Conservation (phyloP, 257 asterid genomes). For the Scutellaria galericulata region DNA sequence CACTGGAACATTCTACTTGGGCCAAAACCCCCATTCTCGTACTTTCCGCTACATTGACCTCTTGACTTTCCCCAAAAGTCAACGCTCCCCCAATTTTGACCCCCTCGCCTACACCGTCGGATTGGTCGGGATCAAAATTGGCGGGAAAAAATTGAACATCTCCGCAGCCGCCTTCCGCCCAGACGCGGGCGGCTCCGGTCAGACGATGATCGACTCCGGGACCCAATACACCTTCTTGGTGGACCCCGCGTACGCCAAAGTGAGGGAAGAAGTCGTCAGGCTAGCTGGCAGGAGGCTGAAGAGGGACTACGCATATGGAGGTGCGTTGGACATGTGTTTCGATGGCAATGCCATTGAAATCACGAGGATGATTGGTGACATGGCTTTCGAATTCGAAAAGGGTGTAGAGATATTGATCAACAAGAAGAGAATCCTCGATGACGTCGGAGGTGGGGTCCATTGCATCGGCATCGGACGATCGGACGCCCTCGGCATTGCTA, state of each 20-base stretch:
- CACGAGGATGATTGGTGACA: conserved; percentile 56
- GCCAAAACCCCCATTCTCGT: conserved; percentile 64
- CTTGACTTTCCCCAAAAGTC: conserved; percentile 56
- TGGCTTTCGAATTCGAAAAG: conserved; percentile 62
- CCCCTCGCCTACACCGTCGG: conserved; percentile 75
- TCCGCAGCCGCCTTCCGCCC: conserved; percentile 58
- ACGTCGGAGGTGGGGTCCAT: conserved; percentile 63
- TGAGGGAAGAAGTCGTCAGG: conserved; percentile 61
- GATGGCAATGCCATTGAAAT: conserved; percentile 51
- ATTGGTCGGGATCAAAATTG: conserved; percentile 54
- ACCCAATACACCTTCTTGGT: conserved; percentile 81
- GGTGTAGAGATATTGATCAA: conserved; percentile 56
- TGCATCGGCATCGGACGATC: conserved; percentile 79
- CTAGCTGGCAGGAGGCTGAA: conserved; percentile 60
- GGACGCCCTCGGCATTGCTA: conserved; percentile 66
- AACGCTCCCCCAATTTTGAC: conserved; percentile 72
- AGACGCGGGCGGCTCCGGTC: conserved; percentile 80
- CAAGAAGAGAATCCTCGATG: conserved; percentile 56
- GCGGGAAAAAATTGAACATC: conserved; percentile 55
- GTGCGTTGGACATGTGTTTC: conserved; percentile 78
- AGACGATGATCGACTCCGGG: conserved; percentile 90
- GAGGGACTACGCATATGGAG: conserved; percentile 56
- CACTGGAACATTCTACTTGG: conserved; percentile 72
- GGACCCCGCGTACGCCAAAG: conserved; percentile 59
- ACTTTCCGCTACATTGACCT: conserved; percentile 53